Conservation (phyloP, 345 rosid species). For the Ceriops decandra region DNA sequence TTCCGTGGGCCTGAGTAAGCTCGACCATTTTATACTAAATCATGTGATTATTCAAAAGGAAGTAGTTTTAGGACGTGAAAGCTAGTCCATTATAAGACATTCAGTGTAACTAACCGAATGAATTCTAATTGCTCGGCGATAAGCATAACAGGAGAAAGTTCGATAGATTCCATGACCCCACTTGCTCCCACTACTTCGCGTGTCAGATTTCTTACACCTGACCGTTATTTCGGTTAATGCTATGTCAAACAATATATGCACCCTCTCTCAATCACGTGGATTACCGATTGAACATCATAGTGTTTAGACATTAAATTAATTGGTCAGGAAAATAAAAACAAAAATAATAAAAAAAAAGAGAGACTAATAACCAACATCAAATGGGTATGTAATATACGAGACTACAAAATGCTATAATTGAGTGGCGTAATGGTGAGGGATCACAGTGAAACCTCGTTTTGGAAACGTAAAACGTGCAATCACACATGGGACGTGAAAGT, state of each 20-base stretch:
- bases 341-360: too few species aligned
- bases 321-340: too few species aligned
- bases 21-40: not conserved
- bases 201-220: not conserved
- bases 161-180: not conserved
- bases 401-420: too few species aligned
- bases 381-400: too few species aligned
- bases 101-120: not conserved
- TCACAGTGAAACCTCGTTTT: too few species aligned
- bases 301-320: too few species aligned
- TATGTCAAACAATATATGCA: not conserved
- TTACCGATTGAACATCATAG: not conserved
- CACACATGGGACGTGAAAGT: too few species aligned
- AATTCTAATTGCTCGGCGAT: not conserved
- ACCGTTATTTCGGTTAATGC: conserved; percentile 17
- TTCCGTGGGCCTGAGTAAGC: not conserved
- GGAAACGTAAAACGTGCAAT: not conserved
- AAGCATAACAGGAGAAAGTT: not conserved
- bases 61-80: not conserved
- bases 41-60: not conserved
- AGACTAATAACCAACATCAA: too few species aligned
- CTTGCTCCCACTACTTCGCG: not conserved
- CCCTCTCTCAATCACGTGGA: not conserved
- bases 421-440: too few species aligned
- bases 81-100: not conserved